Base-by-base conservation (phyloP, 108 stramenopile species). In the Parietichytrium sp. region DNA sequence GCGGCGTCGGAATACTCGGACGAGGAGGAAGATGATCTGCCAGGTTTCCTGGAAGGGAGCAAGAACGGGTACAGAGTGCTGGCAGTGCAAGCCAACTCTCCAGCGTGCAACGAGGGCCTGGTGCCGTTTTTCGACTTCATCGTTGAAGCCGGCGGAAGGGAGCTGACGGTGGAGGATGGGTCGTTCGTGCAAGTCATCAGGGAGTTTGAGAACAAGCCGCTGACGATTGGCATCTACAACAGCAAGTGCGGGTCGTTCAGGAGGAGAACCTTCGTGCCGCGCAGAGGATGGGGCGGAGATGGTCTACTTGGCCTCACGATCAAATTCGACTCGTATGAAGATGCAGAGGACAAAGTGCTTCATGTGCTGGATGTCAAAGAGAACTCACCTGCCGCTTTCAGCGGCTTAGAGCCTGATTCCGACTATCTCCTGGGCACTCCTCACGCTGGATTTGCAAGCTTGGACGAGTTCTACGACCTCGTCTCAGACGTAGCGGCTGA, bases 261-360 rank as follows among this genome's bases (percentile, higher is more conserved):
- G 1, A 79, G 93, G 16, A 91, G 96, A 13, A 85, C 89, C 25
- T 83, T 97, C 31, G 89, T 86, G 18, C 97, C 97, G 1, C 85
- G 86, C 12, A 87, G 91, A n/a, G 85, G 88, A 7, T 96, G 95
- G 96, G 93, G 91, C 55, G 96, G 96, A 2, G 92, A 95, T 7
- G 97, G 97, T 38, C 86, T 98, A 54, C 85, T 98, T 10, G 97
- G 97, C 7, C 95, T 96, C 15, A 96, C 97, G 52, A 98, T 98
- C 48, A 91, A 94, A 23, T 88, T 98, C 52, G 97, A 98, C 88
- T 86, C 93, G 79, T 96, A 95, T 82, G 87, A 89, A 48, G 93
- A 92, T 0, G 92, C 93, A 27, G 94, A 95, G 53, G 93, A 95
- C 79, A 87, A 91, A 29, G 84, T 95, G 48, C 86, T 95, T 29